Base-by-base conservation (phyloP, 2,329 filamentous ascomycete genomes). In the Lachnellula willkommii region DNA sequence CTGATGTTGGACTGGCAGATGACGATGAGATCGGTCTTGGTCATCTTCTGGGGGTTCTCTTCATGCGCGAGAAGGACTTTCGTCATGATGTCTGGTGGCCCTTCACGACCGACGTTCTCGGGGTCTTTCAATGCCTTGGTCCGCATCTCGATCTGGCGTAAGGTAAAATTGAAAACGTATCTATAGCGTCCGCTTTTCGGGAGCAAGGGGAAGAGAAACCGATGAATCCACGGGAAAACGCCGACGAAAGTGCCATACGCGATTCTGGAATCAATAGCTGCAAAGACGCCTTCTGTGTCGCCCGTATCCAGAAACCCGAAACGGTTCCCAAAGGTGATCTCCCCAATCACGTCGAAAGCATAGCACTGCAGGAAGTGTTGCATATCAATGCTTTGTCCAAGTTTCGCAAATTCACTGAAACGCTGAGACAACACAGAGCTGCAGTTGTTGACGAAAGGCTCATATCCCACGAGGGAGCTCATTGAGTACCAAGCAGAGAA, bases 261-360 rank as follows among this genome's bases (percentile, higher is more conserved):
- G 24, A 70, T 53, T 4, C 71, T 57, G 1, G 61, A 57, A 51
- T 76, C 68, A 14, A 79, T 65, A 0, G 71, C 70, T 8, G 52
- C 24, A 15, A 79, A 77, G 0, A 77, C 65, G 0, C 71, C 72
- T 6, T 71, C 70, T 1, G 77, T 71, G 49, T 81, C 66, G 0
- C 76, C 77, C 7, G 61, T 53, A 24, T 79, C 74, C 0, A 81
- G 66, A 53, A 80, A 78, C 0, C 77, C 78, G 60, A 74, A 71
- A 0, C 66, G 62, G 3, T 63, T 65, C 12, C 65, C 72, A 40
- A 74, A 74, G 0, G 76, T 79, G 17, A 82, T 77, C 39, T 76
- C 71, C 0, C 77, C 77, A 32, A 82, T 79, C 1, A 80, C 76
- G 50, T 80, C 76, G 43, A 78, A 77, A 0, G 75, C 76, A 53